Evolutionary conservation across 192 early-diverging fungal genomes (phyloP).

Genomic region (Coemansia sp.): DNA sequence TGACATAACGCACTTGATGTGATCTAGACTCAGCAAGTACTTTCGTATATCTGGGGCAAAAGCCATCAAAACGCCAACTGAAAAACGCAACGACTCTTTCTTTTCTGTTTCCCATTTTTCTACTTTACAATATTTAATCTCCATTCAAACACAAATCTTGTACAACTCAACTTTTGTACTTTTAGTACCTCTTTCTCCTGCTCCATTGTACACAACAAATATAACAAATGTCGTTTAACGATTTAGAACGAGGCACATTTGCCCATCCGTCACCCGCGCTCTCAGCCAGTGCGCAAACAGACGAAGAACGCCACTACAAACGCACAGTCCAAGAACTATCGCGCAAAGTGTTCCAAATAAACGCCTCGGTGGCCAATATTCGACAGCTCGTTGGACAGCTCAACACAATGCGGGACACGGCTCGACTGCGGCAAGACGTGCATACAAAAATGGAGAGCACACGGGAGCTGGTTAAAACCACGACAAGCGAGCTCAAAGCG

Average conservation of each 20-base stretch:
- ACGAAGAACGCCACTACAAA: slow-evolving; percentile 55
- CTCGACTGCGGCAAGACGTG: slow-evolving; percentile 62
- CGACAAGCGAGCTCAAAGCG: slow-evolving; percentile 73
- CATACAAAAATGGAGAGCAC: slow-evolving; percentile 75
- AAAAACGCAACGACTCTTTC: not conserved
- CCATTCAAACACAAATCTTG: too few relatives aligned
- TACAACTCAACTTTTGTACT: too few relatives aligned
- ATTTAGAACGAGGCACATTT: slow-evolving; percentile 58
- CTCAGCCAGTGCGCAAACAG: slow-evolving; percentile 5
- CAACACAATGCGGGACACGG: slow-evolving; percentile 75
- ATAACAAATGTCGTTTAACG: slow-evolving; percentile 64
- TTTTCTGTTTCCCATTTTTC: not conserved
- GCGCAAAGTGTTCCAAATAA: slow-evolving; percentile 84
- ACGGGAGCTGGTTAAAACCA: slow-evolving; percentile 75
- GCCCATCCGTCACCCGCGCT: slow-evolving; percentile 11
- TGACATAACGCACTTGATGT: too few relatives aligned
- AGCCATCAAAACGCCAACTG: too few relatives aligned
- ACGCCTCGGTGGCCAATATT: slow-evolving; percentile 80
- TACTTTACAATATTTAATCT: slow-evolving; percentile 1
- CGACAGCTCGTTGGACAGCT: slow-evolving; percentile 73
- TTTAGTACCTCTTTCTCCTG: not conserved
- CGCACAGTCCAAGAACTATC: slow-evolving; percentile 68
- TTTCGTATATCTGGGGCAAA: too few relatives aligned
- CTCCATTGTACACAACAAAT: not conserved
- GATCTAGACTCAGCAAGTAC: too few relatives aligned